A percentile compares a stretch with the other conserved stretches of the same genome.
phyloP scores from a whole-genome alignment of 2,329 filamentous ascomycete species.

The Endoconidiophora laricicola region DNA sequence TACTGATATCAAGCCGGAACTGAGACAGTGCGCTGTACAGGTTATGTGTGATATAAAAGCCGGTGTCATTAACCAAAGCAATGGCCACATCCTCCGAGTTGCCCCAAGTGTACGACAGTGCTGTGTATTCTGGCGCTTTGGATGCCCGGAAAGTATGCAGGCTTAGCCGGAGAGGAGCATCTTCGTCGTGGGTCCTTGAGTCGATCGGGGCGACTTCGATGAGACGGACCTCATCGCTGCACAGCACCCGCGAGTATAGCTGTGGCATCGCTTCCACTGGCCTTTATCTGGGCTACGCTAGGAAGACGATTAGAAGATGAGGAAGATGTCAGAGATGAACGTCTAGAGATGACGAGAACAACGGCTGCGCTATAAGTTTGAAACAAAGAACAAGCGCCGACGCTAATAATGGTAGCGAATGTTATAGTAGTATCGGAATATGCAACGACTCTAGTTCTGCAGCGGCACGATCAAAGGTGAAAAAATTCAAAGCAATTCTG shows the following conservation, averaged over 20 bases:
- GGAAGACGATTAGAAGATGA: background rate
- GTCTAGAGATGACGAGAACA: background rate
- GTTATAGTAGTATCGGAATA: too few species aligned
- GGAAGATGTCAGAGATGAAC: background rate
- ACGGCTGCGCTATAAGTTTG: too few species aligned
- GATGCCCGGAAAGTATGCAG: constrained; percentile 10
- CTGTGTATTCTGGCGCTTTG: constrained; percentile 14
- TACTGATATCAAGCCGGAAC: constrained; percentile 15
- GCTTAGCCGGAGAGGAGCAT: constrained; percentile 3
- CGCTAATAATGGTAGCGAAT: too few species aligned
- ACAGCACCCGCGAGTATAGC: constrained; percentile 6
- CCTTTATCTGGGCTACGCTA: too few species aligned
- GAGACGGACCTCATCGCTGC: constrained; percentile 11
- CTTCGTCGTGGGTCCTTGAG: background rate
- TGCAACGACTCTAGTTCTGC: too few species aligned
- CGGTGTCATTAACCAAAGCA: constrained; percentile 15
- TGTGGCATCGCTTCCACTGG: background rate
- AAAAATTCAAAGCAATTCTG: too few species aligned
- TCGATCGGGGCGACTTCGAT: constrained; percentile 10
- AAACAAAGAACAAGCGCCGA: background rate
- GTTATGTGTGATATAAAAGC: constrained; percentile 17
- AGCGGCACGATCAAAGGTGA: too few species aligned
- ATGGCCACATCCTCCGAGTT: constrained; percentile 13
- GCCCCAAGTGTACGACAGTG: constrained; percentile 19
- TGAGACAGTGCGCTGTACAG: constrained; percentile 18